Conservation (phyloP, 352 stramenopile genomes). For the Phytopythium ostracodes region DNA sequence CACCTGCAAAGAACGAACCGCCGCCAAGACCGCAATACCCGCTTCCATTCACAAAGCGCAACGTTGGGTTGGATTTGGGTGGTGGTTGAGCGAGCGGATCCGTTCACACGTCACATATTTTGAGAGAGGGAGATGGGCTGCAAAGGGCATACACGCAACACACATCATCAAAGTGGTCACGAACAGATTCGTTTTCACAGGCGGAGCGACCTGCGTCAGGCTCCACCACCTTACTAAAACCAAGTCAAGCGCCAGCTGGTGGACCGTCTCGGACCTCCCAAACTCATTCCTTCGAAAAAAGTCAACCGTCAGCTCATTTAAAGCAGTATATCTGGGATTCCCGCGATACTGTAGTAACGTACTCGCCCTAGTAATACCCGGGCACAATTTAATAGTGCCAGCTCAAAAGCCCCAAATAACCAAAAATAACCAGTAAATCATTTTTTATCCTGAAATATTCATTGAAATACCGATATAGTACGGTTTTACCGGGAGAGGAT, state of each 20-base stretch:
- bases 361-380: too few relatives aligned
- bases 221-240: background rate
- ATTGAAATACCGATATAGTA: too few relatives aligned
- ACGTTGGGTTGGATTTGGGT: background rate
- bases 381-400: too few relatives aligned
- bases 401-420: too few relatives aligned
- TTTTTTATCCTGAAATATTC: too few relatives aligned
- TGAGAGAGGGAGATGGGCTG: background rate
- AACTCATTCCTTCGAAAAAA: background rate
- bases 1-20: background rate
- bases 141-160: background rate
- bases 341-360: too few relatives aligned
- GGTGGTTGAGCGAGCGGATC: background rate
- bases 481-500: too few relatives aligned
- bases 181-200: background rate
- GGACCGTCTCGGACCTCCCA: background rate
- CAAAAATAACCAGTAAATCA: too few relatives aligned
- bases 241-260: background rate
- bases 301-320: background rate
- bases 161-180: background rate
- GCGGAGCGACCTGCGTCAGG: background rate
- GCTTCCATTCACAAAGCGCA: too few relatives aligned
- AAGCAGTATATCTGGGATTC: background rate
- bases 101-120: slow-evolving; percentile 4
- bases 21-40: too few relatives aligned